Percentiles rank a stretch among this genome's conserved stretches.
Conservation (phyloP, 192 early-diverging fungal species). For the Gryganskiella cystojenkinii region DNA sequence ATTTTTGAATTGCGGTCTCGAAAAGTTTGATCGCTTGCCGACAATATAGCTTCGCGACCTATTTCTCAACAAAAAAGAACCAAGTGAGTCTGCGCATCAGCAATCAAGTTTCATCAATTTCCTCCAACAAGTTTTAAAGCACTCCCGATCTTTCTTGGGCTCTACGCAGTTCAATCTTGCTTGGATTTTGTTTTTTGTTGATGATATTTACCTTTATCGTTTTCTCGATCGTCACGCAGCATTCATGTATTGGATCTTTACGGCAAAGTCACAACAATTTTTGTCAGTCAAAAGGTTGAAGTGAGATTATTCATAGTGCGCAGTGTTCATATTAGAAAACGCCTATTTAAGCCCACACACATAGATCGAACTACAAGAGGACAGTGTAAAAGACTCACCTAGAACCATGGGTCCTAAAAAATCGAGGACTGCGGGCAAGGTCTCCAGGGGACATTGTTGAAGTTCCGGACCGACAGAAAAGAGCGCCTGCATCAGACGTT, state of each 20-base stretch:
- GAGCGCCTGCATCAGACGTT: conserved; percentile 46
- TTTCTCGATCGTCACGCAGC: conserved; percentile 29
- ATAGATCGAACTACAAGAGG: background rate
- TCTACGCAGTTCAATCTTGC: background rate
- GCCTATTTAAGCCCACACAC: too few species aligned
- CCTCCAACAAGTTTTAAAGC: background rate
- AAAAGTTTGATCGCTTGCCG: conserved; percentile 35
- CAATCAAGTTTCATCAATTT: too few species aligned
- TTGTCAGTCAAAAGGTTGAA: too few species aligned
- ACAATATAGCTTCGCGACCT: conserved; percentile 45
- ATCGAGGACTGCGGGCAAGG: conserved; percentile 19
- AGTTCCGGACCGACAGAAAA: conserved; percentile 36
- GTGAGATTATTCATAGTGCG: too few species aligned
- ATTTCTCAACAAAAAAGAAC: too few species aligned
- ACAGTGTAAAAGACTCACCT: conserved; percentile 13
- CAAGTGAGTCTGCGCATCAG: too few species aligned
- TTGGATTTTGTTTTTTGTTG: too few species aligned
- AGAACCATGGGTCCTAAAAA: conserved; percentile 38
- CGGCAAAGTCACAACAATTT: too few species aligned
- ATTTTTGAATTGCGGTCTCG: conserved; percentile 25
- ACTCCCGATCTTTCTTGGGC: background rate
- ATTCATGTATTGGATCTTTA: conserved; percentile 43
- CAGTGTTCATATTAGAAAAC: too few species aligned
- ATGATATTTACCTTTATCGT: conserved; percentile 24
- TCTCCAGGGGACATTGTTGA: conserved; percentile 23